Conservation (phyloP, 108 stramenopile genomes). For the Skeletonema menzelii region DNA sequence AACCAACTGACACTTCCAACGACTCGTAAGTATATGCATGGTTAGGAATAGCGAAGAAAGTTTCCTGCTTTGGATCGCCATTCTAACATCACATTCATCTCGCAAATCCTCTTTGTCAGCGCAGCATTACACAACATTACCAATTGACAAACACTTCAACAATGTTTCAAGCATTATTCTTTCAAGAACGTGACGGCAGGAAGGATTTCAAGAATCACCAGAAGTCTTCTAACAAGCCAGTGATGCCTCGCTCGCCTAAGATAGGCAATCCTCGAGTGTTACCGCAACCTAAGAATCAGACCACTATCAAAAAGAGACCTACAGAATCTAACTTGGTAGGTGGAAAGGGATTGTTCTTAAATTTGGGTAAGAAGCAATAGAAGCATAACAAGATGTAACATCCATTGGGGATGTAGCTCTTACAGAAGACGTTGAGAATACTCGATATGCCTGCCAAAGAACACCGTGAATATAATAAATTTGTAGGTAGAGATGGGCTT, state of each 20-base stretch:
- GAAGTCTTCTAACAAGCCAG: slow-evolving; percentile 5
- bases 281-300: background rate
- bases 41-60: too few species aligned
- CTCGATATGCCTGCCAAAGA: background rate
- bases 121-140: background rate
- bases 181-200: slow-evolving; percentile 41
- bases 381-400: background rate
- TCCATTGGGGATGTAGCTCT: too few species aligned
- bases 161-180: slow-evolving; percentile 43
- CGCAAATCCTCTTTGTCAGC: background rate
- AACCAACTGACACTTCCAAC: too few species aligned
- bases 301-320: slow-evolving; percentile 11
- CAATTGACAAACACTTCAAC: background rate
- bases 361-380: background rate
- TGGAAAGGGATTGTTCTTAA: slow-evolving; percentile 21
- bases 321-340: slow-evolving; percentile 22
- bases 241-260: slow-evolving; percentile 16
- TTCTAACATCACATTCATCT: too few species aligned
- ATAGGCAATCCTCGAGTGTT: slow-evolving; percentile 11
- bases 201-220: slow-evolving; percentile 30
- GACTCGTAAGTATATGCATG: too few species aligned
- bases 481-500: background rate
- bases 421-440: too few species aligned
- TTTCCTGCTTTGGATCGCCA: too few species aligned
- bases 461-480: too few species aligned